Evolutionary conservation across 306 rosid species (phyloP).

Genomic region (Ammopiptanthus mongolicus): DNA sequence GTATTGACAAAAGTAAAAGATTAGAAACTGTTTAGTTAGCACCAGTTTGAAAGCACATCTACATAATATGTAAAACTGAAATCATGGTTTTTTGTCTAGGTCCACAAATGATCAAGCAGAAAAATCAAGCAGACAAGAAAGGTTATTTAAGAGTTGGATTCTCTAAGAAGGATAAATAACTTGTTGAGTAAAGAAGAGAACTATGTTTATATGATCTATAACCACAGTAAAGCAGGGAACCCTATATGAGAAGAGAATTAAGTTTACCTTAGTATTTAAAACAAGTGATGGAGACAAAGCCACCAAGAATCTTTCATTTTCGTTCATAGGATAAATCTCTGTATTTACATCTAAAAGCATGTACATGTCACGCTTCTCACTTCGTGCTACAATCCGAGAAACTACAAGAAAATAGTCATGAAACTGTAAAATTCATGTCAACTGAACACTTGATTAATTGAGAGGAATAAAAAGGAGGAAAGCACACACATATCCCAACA

Average conservation of each 20-base stretch:
- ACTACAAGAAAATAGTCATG: slow-evolving; percentile 35
- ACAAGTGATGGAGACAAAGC: slow-evolving; percentile 65
- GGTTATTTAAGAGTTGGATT: background rate
- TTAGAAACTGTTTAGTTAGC: background rate
- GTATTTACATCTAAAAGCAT: slow-evolving; percentile 75
- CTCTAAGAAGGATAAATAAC: background rate
- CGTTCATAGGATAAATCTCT: slow-evolving; percentile 68
- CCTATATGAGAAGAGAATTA: background rate
- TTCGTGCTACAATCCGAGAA: slow-evolving; percentile 63
- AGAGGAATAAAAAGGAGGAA: background rate
- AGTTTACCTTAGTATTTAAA: slow-evolving; percentile 53
- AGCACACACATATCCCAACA: background rate
- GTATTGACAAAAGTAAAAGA: background rate
- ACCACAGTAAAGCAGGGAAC: background rate
- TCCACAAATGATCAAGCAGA: background rate
- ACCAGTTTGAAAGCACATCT: background rate
- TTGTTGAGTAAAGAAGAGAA: background rate
- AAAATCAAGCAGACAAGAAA: background rate
- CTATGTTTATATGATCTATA: background rate
- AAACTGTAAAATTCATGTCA: background rate
- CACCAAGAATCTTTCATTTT: slow-evolving; percentile 63
- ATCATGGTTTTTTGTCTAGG: background rate
- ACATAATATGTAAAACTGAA: background rate
- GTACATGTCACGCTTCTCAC: slow-evolving; percentile 66
- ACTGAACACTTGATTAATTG: background rate